phyloP scores from a whole-genome alignment of 495 filamentous ascomycete genomes.

The Hypoxylon intermedium region DNA sequence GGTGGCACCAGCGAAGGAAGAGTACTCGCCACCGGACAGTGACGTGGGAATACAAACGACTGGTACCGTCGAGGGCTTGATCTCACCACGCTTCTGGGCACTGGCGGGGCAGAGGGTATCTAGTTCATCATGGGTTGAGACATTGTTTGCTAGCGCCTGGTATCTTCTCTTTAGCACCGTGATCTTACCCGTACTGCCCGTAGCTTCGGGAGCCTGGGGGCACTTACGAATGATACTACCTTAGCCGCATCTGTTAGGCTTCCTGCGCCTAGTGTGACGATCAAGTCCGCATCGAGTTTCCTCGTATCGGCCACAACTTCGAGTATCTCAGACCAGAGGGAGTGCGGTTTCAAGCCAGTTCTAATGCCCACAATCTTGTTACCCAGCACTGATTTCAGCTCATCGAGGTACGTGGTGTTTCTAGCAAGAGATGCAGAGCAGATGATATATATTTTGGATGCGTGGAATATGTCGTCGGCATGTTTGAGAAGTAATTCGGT shows the following conservation, averaged over 20 bases:
- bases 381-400: conserved; percentile 49
- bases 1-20: conserved; percentile 62
- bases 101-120: conserved; percentile 47
- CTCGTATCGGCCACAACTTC: conserved; percentile 57
- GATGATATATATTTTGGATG: conserved; percentile 63
- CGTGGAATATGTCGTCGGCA: conserved; percentile 49
- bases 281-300: conserved; percentile 53
- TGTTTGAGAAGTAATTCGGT: conserved; percentile 45
- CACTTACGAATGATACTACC: conserved; percentile 58
- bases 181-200: neutral
- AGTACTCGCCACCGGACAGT: conserved; percentile 67
- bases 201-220: neutral
- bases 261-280: conserved; percentile 66
- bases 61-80: conserved; percentile 54
- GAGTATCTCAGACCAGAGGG: conserved; percentile 64
- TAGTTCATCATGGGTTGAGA: conserved; percentile 52
- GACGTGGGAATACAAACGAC: conserved; percentile 65
- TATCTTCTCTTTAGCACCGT: conserved; percentile 5
- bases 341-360: conserved; percentile 65
- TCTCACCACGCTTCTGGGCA: conserved; percentile 44
- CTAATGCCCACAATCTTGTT: conserved; percentile 56
- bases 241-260: conserved; percentile 67
- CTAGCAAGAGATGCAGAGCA: conserved; percentile 59
- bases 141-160: conserved; percentile 49
- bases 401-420: conserved; percentile 57